phyloP scores from a whole-genome alignment of 2,329 filamentous ascomycete genomes.

The Pseudogymnoascus sp. region DNA sequence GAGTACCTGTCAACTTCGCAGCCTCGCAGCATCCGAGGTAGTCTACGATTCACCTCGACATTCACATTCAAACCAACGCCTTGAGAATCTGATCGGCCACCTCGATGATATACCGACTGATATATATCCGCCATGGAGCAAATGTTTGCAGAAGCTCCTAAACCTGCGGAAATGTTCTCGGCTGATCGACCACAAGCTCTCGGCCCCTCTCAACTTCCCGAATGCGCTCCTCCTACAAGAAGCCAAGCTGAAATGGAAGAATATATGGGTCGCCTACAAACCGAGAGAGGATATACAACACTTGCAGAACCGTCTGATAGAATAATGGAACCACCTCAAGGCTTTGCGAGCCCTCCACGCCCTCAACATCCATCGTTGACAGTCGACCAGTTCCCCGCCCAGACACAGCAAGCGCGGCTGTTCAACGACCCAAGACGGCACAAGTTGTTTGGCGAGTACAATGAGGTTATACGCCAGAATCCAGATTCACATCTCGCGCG shows the following conservation, averaged over 20 bases:
- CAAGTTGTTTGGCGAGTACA: constrained; percentile 1
- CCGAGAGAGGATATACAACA: neutral
- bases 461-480: neutral
- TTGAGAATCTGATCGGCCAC: neutral
- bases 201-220: neutral
- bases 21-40: neutral
- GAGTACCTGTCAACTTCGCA: neutral
- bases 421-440: constrained; percentile 8
- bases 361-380: neutral
- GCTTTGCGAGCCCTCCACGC: neutral
- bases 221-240: neutral
- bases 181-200: neutral
- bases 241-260: neutral
- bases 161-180: neutral
- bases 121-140: neutral
- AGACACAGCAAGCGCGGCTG: neutral
- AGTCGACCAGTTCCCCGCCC: neutral
- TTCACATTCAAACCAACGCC: neutral
- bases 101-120: neutral
- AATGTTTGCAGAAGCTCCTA: neutral
- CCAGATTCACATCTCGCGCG: constrained; percentile 2
- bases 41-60: neutral
- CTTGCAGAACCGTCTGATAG: neutral
- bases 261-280: neutral
- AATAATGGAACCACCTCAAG: neutral